A percentile compares a stretch with the other conserved stretches of the same genome.
These are phyloP conservation scores for Bruguiera hainesii DNA, from an alignment of 441 rosid genomes.

Conservation along the genomic window DNA sequence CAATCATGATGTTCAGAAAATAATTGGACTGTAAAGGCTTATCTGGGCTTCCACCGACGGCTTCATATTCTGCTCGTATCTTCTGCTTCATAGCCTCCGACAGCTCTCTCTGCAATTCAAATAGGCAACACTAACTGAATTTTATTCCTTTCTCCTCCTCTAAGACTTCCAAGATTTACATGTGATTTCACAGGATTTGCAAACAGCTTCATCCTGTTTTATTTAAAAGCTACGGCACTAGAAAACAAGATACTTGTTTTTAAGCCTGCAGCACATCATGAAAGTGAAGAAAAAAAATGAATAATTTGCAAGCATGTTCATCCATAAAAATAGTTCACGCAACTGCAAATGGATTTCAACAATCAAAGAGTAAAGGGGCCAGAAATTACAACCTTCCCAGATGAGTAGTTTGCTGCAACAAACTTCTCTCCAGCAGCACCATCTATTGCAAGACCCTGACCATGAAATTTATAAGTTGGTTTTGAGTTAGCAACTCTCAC, in stretches of 20 bases:
- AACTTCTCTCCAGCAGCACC: conserved; percentile 66
- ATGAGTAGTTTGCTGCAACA: conserved; percentile 74
- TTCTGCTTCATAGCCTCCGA: conserved; percentile 85
- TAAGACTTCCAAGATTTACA: conserved; percentile 40
- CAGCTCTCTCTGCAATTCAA: conserved; percentile 73
- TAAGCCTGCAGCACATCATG: conserved; percentile 58
- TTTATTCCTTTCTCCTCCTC: conserved; percentile 42
- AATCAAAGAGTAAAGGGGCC: conserved; percentile 5
- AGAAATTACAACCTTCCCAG: conserved; percentile 56
- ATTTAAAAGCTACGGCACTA: conserved; percentile 39
- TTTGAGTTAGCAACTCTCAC: conserved; percentile 3
- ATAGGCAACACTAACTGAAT: conserved; percentile 43
- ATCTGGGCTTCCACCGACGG: conserved; percentile 75
- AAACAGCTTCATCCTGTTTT: conserved; percentile 44
- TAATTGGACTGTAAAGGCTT: conserved; percentile 72
- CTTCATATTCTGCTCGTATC: conserved; percentile 79
- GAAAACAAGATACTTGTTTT: conserved; percentile 42
- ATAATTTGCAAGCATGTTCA: conserved; percentile 18
- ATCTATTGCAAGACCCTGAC: conserved; percentile 70
- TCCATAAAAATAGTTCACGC: conserved; percentile 12
- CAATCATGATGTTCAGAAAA: conserved; percentile 72
- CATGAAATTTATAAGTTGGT: conserved; percentile 27
- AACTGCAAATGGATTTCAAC: conserved; percentile 8
- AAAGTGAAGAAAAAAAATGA: conserved; percentile 34
- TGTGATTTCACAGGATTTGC: conserved; percentile 33